Base-by-base conservation (phyloP, 306 rosid species). In the Alnus glutinosa region DNA sequence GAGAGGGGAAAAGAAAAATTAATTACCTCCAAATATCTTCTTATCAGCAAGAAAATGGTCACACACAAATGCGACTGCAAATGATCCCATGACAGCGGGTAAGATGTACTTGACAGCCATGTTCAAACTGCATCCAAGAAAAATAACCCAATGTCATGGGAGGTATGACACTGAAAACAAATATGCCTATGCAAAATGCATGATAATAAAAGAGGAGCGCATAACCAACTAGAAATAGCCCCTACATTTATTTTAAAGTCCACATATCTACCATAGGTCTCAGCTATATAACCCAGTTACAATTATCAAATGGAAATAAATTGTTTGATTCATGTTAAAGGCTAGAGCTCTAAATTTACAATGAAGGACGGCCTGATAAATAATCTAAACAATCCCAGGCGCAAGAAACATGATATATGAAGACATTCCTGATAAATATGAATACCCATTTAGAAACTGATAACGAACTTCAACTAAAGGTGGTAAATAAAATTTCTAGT, bases 11-110 rank as follows among this genome's bases (percentile, higher is more conserved):
- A 71, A 30, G 67, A 30, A 64, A 79, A 42, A 58, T 23, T 23
- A 78, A 81, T 79, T 66, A 78, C 96, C 98, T 87, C 96, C 97
- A 81, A 92, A 94, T 55, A 92, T 70, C 86, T 94, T 94, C 61
- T 57, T 85, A 73, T 94, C 98, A 54, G 97, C 71, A 79, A 90
- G 1, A 46, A 32, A 1, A 77, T 61, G 0, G 76, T 94, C 97
- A 78, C 51, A 80, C 9, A 50, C 9, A 84, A 85, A 92, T 30
- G 93, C 91, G 77, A 89, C 0, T 18, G 86, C 98, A 86, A 78
- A 75, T 16, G 97, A 51, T 82, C 88, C 97, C 72, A 77, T 1
- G 1, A 82, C 0, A 63, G 96, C 87, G 82, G 86, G 4, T 67
- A 87, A 0, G 70, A 90, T 67, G 78, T 85, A 89, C 85, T 89